Evolutionary conservation across 371 early-diverging fungal species (phyloP), one percentile per base, ranked within the genome.

Genomic region (Funneliformis caledonium): DNA sequence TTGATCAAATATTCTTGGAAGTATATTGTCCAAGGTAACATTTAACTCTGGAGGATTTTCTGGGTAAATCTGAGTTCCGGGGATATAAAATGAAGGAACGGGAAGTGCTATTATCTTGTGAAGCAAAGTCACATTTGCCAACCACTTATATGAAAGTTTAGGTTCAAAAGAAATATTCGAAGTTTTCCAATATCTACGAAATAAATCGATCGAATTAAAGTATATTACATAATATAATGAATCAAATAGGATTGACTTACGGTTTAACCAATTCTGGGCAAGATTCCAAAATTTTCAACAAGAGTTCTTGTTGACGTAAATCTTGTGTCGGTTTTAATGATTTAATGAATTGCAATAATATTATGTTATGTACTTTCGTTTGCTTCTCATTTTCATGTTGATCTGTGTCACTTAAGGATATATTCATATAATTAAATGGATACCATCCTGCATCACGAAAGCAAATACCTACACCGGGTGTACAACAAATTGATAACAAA

Each of bases 251-350:
- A 26, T 37, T 16, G 4, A 84, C 82, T 84, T 88, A 96, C 94
- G 87, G 84, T 82, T 90, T 89, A 7, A 93, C 90, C n/a, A 95
- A 84, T 76, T 95, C 96, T 6, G 96, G 96, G 81, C 94, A 95
- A 12, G 88, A 90, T 12, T 82, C 78, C 37, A 96, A 79, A 33
- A 94, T 90, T 22, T 87, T 88, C 2, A 94, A 83, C 7, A 94
- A 77, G 6, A 95, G 83, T 68, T 89, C 88, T 78, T 91, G 92
- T 82, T 96, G 95, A 3, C 88, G 85, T 50, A 87, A 81, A 81
- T 93, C 90, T 74, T 94, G 93, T 8, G 91, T 86, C 12, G 93
- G 93, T 8, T 91, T 89, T 26, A 96, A 84, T 26, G 86, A 84
- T 6, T 83, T 74, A 2, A 93, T 84, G 47, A 95, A 92, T 61